phyloP scores from a whole-genome alignment of 1,284 basidiomycete species.

The Coniferiporia weirii region DNA sequence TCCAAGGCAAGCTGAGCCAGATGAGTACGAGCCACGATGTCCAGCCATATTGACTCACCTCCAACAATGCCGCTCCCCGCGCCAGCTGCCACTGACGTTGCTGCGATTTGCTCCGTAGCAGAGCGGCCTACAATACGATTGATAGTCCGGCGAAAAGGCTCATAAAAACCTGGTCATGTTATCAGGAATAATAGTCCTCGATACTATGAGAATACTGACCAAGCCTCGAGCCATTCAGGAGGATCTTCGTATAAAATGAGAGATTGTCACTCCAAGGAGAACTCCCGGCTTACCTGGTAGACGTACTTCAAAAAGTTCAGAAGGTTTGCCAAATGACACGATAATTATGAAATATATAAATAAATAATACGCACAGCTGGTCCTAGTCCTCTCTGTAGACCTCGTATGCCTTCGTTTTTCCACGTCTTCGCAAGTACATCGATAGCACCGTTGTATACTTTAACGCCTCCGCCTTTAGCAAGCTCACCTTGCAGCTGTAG shows the following conservation, averaged over 20 bases:
- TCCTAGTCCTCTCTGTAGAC: constrained; percentile 85
- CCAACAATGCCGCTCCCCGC: constrained; percentile 88
- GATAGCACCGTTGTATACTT: constrained; percentile 84
- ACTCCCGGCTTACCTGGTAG: constrained; percentile 65
- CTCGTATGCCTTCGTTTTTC: constrained; percentile 85
- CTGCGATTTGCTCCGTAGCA: constrained; percentile 59
- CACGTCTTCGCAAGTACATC: constrained; percentile 91
- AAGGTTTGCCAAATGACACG: not conserved
- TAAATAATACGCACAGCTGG: constrained; percentile 67
- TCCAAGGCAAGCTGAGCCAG: constrained; percentile 68
- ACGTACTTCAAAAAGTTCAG: constrained; percentile 55
- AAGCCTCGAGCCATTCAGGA: constrained; percentile 91
- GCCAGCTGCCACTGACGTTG: constrained; percentile 79
- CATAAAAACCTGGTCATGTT: constrained; percentile 78
- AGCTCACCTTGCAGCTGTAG: constrained; percentile 94
- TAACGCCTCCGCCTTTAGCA: constrained; percentile 63
- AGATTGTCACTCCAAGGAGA: not conserved
- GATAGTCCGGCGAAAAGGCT: constrained; percentile 75
- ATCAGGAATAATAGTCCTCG: not conserved
- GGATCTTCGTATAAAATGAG: constrained; percentile 49
- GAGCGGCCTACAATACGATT: constrained; percentile 68
- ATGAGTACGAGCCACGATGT: constrained; percentile 1
- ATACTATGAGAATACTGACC: constrained; percentile 43
- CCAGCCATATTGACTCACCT: constrained; percentile 41
- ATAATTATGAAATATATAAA: not conserved